Percentiles rank a stretch among this genome's conserved stretches.
These are phyloP conservation scores for Friedmanniomyces simplex DNA, from an alignment of 495 filamentous ascomycete genomes.

Conservation along the genomic window DNA sequence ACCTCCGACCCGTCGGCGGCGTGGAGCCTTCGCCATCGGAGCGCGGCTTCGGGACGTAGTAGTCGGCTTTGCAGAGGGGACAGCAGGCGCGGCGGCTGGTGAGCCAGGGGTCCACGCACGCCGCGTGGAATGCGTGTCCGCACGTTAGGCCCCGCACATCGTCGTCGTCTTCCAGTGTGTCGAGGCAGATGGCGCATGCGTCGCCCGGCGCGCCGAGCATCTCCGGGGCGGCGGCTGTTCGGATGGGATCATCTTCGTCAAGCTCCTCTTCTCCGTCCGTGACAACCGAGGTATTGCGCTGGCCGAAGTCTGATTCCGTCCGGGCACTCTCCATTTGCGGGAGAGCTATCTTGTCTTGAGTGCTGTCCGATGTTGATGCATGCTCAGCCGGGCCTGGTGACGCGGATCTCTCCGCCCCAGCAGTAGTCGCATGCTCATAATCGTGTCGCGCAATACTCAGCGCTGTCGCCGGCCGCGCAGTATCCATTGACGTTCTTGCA, in stretches of 20 bases:
- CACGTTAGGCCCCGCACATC: slow-evolving; percentile 90
- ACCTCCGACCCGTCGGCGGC: background rate
- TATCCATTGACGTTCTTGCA: slow-evolving; percentile 25
- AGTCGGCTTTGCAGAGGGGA: slow-evolving; percentile 93
- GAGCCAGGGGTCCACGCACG: slow-evolving; percentile 92
- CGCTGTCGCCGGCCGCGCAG: slow-evolving; percentile 20
- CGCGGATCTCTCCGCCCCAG: slow-evolving; percentile 5
- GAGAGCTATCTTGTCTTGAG: slow-evolving; percentile 16
- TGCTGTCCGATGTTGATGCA: slow-evolving; percentile 6
- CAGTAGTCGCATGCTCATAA: slow-evolving; percentile 11
- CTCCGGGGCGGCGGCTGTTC: slow-evolving; percentile 70
- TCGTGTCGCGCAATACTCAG: slow-evolving; percentile 25
- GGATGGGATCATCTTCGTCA: slow-evolving; percentile 79
- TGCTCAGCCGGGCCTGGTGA: slow-evolving; percentile 2
- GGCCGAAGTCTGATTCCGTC: background rate
- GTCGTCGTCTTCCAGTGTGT: slow-evolving; percentile 86
- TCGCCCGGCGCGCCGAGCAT: slow-evolving; percentile 81
- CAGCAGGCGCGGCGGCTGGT: slow-evolving; percentile 89
- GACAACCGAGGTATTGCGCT: background rate
- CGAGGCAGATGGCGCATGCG: slow-evolving; percentile 92
- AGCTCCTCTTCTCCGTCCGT: slow-evolving; percentile 49
- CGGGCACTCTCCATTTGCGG: slow-evolving; percentile 5
- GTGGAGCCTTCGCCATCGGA: slow-evolving; percentile 33
- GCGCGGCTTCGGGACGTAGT: slow-evolving; percentile 82
- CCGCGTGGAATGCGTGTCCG: slow-evolving; percentile 91